Percentiles rank a stretch among this genome's conserved stretches.
Evolutionary conservation across 805 yeast species (phyloP).

Genomic region (Schizosaccharomyces pombe): DNA sequence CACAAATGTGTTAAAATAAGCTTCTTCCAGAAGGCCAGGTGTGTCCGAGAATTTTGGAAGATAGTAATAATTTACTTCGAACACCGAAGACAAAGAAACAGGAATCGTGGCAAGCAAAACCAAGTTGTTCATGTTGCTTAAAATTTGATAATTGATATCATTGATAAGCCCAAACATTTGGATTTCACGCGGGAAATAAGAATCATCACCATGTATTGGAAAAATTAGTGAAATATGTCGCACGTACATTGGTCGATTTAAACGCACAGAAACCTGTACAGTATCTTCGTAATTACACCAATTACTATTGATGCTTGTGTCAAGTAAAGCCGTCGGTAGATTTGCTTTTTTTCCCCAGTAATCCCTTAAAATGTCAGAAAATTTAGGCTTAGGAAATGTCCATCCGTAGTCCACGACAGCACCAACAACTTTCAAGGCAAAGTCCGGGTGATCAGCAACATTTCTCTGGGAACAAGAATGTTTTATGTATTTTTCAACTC

Average conservation of each 20-base stretch:
- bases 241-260: background rate
- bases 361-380: background rate
- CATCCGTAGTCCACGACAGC: background rate
- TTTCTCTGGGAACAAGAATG: background rate
- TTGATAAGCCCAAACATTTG: background rate
- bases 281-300: background rate
- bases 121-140: too few species aligned
- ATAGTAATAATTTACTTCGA: too few species aligned
- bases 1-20: background rate
- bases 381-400: background rate
- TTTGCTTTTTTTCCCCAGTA: background rate
- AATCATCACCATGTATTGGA: background rate
- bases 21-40: too few species aligned
- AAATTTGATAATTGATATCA: too few species aligned
- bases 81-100: too few species aligned
- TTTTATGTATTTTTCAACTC: too few species aligned
- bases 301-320: background rate
- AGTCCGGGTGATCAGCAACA: background rate
- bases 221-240: background rate
- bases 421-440: background rate
- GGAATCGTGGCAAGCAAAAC: too few species aligned
- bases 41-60: too few species aligned
- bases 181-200: background rate
- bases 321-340: background rate
- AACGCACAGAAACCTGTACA: background rate